Evolutionary conservation across 441 rosid species (phyloP), one percentile per base, ranked within the genome.

Genomic region (Erodium moschatum): DNA sequence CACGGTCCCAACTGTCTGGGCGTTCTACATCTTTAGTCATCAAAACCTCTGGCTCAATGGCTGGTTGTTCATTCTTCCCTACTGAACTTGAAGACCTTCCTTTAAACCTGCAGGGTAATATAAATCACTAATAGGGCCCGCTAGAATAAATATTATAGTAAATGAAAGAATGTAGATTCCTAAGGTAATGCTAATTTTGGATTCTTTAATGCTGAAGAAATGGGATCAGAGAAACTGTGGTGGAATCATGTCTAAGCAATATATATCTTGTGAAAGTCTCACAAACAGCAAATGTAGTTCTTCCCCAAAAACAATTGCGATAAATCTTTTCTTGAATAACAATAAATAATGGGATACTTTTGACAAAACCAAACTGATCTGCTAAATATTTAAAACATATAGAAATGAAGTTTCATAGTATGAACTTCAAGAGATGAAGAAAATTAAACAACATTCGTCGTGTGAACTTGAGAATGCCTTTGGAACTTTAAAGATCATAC

Each of bases 1-100:
- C 84, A 71, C 89, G 90, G 65, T 91, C 96, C 5, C 90, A 75
- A 69, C 86, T 86, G 64, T 90, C 89, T 1, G 89, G 7, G 63
- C 4, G 29, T 19, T 56, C 63, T 56, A 56, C 18, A 86, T 75
- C 92, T 84, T 65, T 56, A 56, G 63, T 56, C 63, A 56, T 56
- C 29, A 56, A 56, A 56, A 18, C 63, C 63, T 56, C 63, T 8
- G 63, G 63, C 8, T 24, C 24, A 12, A 61, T 66, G 21, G 44
- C 73, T 83, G 60, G 63, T 56, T 18, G 63, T 27, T 83, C 85
- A 0, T 87, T 88, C 19, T 82, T 83, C 24, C 75, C 82, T 15
- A 12, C 35, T 9, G 35, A 56, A 56, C 83, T 86, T 71, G 65
- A 16, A 20, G 93, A 81, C 79, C 74, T 86, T 74, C 76, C 79